These are phyloP conservation scores for Phialocephala sp. DNA, from an alignment of 2,329 filamentous ascomycete genomes.

Conservation along the genomic window DNA sequence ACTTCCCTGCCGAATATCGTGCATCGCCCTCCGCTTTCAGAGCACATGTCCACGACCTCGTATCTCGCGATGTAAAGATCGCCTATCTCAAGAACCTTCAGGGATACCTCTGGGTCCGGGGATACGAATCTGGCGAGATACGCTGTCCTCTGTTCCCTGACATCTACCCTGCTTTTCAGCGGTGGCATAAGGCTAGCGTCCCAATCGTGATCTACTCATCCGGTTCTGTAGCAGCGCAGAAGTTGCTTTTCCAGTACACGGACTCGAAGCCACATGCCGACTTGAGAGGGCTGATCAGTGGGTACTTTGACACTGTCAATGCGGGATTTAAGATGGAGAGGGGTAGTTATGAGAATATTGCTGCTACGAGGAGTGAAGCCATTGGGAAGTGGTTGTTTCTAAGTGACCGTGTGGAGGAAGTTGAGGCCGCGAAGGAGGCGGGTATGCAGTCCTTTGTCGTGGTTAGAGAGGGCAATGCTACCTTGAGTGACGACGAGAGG, in stretches of 20 bases:
- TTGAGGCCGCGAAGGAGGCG: constrained; percentile 64
- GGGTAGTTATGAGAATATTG: constrained; percentile 62
- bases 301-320: constrained; percentile 82
- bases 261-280: constrained; percentile 60
- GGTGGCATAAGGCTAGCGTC: constrained; percentile 61
- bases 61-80: constrained; percentile 74
- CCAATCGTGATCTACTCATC: constrained; percentile 81
- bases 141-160: constrained; percentile 77
- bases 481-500: constrained; percentile 57
- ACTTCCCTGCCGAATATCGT: constrained; percentile 71
- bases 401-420: constrained; percentile 78
- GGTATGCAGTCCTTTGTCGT: constrained; percentile 70
- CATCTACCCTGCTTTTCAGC: constrained; percentile 66
- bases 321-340: constrained; percentile 75
- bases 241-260: constrained; percentile 73
- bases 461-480: constrained; percentile 72
- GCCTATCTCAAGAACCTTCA: constrained; percentile 81
- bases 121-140: constrained; percentile 73
- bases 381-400: constrained; percentile 72
- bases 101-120: constrained; percentile 77
- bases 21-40: constrained; percentile 63
- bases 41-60: constrained; percentile 72
- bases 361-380: constrained; percentile 46
- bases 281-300: constrained; percentile 62
- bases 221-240: constrained; percentile 80